Base-by-base conservation (phyloP, 345 rosid genomes). In the Murraya paniculata region DNA sequence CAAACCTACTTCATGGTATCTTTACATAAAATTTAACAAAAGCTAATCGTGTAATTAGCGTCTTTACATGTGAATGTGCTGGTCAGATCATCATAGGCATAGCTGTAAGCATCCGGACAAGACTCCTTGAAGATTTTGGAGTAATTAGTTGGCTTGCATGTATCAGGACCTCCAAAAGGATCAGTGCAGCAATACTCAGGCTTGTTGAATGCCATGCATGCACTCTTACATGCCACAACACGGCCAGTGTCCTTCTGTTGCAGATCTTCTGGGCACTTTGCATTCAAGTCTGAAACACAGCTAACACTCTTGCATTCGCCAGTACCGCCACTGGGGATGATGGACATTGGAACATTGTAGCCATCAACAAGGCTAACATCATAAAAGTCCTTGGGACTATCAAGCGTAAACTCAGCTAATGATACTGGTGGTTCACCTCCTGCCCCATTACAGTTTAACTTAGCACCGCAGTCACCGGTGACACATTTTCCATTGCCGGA, bases 331-430 rank as follows among this genome's bases (percentile, higher is more conserved):
- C 33, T 60, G 0, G 87, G 88, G 77, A 68, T 33, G 60, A 85
- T 57, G 8, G 86, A 82, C 58, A 87, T 28, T 1, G 87, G 86
- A 45, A 89, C 38, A 72, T 87, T 87, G 38, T 81, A 82, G 64
- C 87, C 88, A 71, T 89, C 88, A 16, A 88, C 88, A 9, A 83
- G 82, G 68, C 89, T 88, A 64, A 88, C 80, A 59, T 86, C 91
- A 73, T 88, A 88, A 60, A 74, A 86, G 69, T 88, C 87, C 2
- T 50, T 0, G 5, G 77, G 79, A 5, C 73, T 68, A 35, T 81
- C 83, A 1, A 87, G 79, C 5, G 90, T 85, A 73, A 89, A 85
- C 79, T 89, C 92, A 2, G 88, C 90, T 7, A 89, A 82, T 1
- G 88, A 80, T 21, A 82, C 88, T 13, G 88, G 92, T 41, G 90